Evolutionary conservation across 2,329 filamentous ascomycete genomes (phyloP), one percentile per base, ranked within the genome.

Genomic region (Epichloe hybrida): DNA sequence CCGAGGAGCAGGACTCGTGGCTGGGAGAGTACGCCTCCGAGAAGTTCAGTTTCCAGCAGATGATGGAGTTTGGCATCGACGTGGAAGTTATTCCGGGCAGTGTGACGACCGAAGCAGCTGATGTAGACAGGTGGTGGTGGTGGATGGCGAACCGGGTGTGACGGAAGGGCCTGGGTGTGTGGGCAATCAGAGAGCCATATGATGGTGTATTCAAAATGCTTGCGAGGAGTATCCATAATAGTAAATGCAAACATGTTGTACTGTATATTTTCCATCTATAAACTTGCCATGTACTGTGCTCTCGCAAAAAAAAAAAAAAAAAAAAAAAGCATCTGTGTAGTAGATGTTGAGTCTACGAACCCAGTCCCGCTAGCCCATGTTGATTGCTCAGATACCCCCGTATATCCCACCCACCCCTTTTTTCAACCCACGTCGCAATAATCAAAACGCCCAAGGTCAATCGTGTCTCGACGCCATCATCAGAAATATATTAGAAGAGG

Each of bases 91-190:
- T 85, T 13, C 85, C 86, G 0, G 91, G 90, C 9, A 90, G 81
- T 66, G 80, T 84, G 54, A 70, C 64, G 64, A 78, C 65, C 62
- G 78, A 84, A 50, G 82, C 77, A 9, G 74, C 82, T n/a, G 84
- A 83, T 27, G 81, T 88, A 35, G 81, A 85, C 51, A 83, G 80
- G 65, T 96, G 91, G 90, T 95, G 89, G 80, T 79, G 79, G 60
- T 97, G 91, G 91, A 83, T 97, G 62, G 87, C 83, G 2, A 77
- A 83, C 62, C 80, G 83, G 61, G 70, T 94, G 59, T 93, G 34
- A 53, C 9, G 17, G 12, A 5, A 3, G 34, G 3, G 7, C 8
- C 15, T 7, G 41, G 7, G 23, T 4, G 6, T 17, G 21, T 5
- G 21, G 11, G 21, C 23, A 8, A 31, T 11, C 31, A 31, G 31